phyloP scores from a whole-genome alignment of 1,284 basidiomycete species.

The Bothia castanella region DNA sequence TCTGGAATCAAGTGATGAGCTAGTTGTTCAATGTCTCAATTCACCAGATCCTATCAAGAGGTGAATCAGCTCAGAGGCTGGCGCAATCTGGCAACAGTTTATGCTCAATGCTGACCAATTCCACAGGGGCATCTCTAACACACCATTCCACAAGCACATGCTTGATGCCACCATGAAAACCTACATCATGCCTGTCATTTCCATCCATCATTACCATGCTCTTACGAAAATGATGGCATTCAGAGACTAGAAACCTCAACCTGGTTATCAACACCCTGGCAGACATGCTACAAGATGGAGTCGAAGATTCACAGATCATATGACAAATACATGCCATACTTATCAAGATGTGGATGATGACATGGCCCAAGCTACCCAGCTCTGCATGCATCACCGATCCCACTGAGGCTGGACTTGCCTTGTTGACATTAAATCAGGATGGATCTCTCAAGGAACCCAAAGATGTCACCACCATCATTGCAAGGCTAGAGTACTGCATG shows the following conservation, averaged over 20 bases:
- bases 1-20: not conserved
- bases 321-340: not conserved
- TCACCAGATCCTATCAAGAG: not conserved
- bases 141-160: too few species aligned
- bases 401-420: constrained; percentile 18
- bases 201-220: too few species aligned
- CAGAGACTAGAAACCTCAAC: too few species aligned
- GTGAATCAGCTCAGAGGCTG: not conserved
- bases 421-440: constrained; percentile 13
- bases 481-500: constrained; percentile 21
- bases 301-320: too few species aligned
- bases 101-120: too few species aligned
- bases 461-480: constrained; percentile 16
- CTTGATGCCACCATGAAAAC: too few species aligned
- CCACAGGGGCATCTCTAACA: too few species aligned
- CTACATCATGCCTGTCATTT: too few species aligned
- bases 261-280: too few species aligned
- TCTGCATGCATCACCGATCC: constrained; percentile 14
- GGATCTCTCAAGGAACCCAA: constrained; percentile 17
- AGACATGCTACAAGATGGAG: too few species aligned
- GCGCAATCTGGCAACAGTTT: too few species aligned
- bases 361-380: not conserved
- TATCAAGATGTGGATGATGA: not conserved
- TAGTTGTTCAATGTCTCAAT: not conserved
- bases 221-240: too few species aligned